Evolutionary conservation across 2,329 filamentous ascomycete genomes (phyloP), one percentile per base, ranked within the genome.

Genomic region (Paecilomyces variotii): DNA sequence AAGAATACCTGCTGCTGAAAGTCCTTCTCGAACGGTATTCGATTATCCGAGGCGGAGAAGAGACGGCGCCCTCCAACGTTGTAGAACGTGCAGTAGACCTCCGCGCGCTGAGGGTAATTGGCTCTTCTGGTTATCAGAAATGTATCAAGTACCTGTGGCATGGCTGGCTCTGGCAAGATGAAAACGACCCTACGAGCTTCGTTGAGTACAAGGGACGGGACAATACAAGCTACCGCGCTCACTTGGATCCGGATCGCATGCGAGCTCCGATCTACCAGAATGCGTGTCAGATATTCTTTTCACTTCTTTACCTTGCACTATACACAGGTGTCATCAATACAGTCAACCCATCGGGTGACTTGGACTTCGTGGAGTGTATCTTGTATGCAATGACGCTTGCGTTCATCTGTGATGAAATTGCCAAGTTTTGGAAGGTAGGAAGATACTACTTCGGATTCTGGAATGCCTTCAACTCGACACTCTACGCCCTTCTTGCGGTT

Each of bases 151-250:
- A 95, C 70, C 85, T 99, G 7, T 99, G 94, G 94, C 85, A 86
- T 61, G 94, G 94, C 25, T 99, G 94, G 94, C 80, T 97, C 7
- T 87, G 96, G n/a, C 94, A 99, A 72, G 91, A 97, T 64, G 91
- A 97, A 66, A 82, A 92, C 55, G 92, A 97, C 66, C 89, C 93
- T 0, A 86, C 87, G n/a, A 86, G 86, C 56, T 99, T 99, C 70
- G 83, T 97, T 57, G 87, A 92, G 69, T 99, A 95, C 79, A 85
- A 87, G 65, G 81, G 90, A 60, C 91, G 91, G 71, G 90, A 87
- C 60, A 89, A 92, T 70, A 86, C 85, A 1, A 82, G 80, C 52
- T 95, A 94, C 74, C 84, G 87, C 77, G 78, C 83, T 1, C 94
- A 99, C 71, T 86, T 97, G 67, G 89, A 97, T 68, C 94, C 94